phyloP scores from a whole-genome alignment of 257 asterid species.

The Nicotiana obtusifolia region DNA sequence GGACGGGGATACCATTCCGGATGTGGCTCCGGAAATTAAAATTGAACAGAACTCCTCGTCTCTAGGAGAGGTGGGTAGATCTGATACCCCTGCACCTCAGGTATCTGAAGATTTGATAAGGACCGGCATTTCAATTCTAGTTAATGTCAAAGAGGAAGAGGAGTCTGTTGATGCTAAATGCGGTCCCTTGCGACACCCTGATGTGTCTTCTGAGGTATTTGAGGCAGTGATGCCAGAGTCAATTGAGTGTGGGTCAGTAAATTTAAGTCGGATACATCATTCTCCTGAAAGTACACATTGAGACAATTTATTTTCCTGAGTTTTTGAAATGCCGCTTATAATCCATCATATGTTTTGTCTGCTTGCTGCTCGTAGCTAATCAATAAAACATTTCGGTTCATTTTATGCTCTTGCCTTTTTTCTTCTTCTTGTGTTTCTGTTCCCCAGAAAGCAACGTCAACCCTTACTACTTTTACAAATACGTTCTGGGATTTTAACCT shows the following conservation, averaged over 20 bases:
- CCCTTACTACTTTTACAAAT: background rate
- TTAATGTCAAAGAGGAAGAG: conserved; percentile 28
- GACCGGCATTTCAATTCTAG: background rate
- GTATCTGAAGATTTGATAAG: conserved; percentile 17
- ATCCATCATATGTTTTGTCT: conserved; percentile 28
- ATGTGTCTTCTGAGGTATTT: conserved; percentile 53
- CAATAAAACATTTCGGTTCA: conserved; percentile 39
- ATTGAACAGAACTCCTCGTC: conserved; percentile 12
- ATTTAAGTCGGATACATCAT: conserved; percentile 98
- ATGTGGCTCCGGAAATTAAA: conserved; percentile 15
- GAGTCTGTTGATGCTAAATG: conserved; percentile 43
- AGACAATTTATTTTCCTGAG: conserved; percentile 63
- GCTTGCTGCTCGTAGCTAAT: conserved; percentile 43
- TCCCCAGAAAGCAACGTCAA: background rate
- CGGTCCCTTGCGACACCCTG: conserved; percentile 44
- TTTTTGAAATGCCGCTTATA: conserved; percentile 50
- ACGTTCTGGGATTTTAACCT: background rate
- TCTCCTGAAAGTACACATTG: conserved; percentile 99
- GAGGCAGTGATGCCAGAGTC: conserved; percentile 71
- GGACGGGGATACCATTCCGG: conserved; percentile 21
- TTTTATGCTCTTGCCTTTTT: background rate
- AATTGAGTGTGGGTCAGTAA: conserved; percentile 60
- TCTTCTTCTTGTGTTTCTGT: background rate
- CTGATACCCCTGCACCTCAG: conserved; percentile 20
- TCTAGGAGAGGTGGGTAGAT: conserved; percentile 30